phyloP scores from a whole-genome alignment of 148 eudicot species.

The Beta vulgaris region DNA sequence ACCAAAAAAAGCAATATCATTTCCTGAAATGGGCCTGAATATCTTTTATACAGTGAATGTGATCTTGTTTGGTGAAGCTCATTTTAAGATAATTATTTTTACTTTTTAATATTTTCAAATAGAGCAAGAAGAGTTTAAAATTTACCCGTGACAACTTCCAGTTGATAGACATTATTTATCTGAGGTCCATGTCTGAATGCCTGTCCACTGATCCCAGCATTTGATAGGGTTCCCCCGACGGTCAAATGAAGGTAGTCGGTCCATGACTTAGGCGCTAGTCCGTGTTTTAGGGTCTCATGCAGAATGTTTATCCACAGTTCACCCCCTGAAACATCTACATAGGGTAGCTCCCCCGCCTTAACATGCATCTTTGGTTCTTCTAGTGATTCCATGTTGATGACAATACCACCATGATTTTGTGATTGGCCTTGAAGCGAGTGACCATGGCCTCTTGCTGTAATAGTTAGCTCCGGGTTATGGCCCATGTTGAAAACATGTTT shows the following conservation, averaged over 20 bases:
- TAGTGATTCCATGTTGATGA: slow-evolving; percentile 86
- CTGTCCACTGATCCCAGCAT: slow-evolving; percentile 95
- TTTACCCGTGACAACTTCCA: slow-evolving; percentile 88
- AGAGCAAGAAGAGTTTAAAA: slow-evolving; percentile 5
- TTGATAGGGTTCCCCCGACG: slow-evolving; percentile 93
- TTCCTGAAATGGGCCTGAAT: neutral
- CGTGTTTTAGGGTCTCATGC: slow-evolving; percentile 71
- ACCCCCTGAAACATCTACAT: slow-evolving; percentile 83
- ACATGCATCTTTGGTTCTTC: slow-evolving; percentile 47
- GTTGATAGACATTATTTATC: slow-evolving; percentile 72
- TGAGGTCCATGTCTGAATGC: slow-evolving; percentile 93
- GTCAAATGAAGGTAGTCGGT: slow-evolving; percentile 94
- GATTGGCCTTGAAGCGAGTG: slow-evolving; percentile 93
- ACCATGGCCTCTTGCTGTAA: slow-evolving; percentile 93
- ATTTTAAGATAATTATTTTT: neutral
- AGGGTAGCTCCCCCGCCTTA: slow-evolving; percentile 48
- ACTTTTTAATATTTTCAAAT: neutral
- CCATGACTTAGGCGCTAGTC: slow-evolving; percentile 88
- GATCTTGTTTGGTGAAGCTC: neutral
- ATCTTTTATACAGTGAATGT: neutral
- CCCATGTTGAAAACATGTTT: slow-evolving; percentile 65
- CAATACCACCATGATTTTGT: slow-evolving; percentile 66
- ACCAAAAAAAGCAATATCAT: neutral
- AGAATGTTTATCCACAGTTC: slow-evolving; percentile 87
- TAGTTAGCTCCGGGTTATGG: slow-evolving; percentile 46